phyloP scores from a whole-genome alignment of 768 basidiomycete genomes.

The Gloeostereum incarnatum region DNA sequence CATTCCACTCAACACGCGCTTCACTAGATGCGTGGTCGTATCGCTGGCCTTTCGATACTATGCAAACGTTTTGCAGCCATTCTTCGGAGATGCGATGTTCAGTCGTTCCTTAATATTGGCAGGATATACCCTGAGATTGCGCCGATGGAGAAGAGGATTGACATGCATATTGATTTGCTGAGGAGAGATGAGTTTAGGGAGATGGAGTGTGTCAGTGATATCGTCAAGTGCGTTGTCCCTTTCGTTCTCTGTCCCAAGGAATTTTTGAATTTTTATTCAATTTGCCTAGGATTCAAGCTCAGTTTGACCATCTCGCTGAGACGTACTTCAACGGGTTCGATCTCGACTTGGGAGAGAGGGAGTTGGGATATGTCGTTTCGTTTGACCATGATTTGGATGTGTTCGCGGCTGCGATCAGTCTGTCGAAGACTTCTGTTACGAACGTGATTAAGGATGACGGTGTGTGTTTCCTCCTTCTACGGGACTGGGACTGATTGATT shows the following conservation, averaged over 20 bases:
- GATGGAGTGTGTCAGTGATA: conserved; percentile 86
- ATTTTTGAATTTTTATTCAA: background rate
- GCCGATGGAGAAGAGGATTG: conserved; percentile 84
- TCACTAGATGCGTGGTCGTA: conserved; percentile 69
- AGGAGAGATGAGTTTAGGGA: conserved; percentile 88
- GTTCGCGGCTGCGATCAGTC: conserved; percentile 85
- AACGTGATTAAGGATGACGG: conserved; percentile 70
- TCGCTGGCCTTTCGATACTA: conserved; percentile 70
- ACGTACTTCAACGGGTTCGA: conserved; percentile 78
- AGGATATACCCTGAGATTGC: conserved; percentile 77
- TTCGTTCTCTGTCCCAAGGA: background rate
- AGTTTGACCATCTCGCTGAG: conserved; percentile 88
- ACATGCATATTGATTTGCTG: conserved; percentile 82
- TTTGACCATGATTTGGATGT: conserved; percentile 92
- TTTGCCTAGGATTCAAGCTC: conserved; percentile 73
- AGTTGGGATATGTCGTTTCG: conserved; percentile 71
- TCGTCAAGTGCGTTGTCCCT: conserved; percentile 58
- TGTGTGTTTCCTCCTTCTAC: conserved; percentile 17
- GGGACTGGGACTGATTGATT: background rate
- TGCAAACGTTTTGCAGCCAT: conserved; percentile 88
- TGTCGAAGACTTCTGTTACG: conserved; percentile 82
- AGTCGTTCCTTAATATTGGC: conserved; percentile 80
- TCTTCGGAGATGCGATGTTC: conserved; percentile 71
- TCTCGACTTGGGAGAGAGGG: conserved; percentile 85
- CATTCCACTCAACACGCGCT: background rate